Percentiles rank a stretch among this genome's conserved stretches.
These are phyloP conservation scores for Bipolaris zeicola DNA, from an alignment of 2,329 filamentous ascomycete genomes.

Conservation along the genomic window DNA sequence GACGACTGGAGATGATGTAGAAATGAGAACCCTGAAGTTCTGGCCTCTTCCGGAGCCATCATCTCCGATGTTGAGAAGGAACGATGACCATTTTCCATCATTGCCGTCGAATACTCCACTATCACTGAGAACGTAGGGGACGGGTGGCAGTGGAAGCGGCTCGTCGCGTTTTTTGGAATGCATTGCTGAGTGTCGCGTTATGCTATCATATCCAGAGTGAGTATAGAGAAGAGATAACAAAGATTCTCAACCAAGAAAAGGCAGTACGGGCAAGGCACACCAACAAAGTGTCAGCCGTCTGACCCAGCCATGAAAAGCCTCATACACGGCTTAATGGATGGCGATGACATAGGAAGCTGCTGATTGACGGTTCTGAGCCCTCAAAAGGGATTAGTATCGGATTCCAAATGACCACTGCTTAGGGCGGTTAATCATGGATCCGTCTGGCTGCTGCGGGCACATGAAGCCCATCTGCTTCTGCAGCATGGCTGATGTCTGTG, in stretches of 20 bases:
- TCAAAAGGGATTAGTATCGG: constrained; percentile 15
- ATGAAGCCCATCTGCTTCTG: constrained; percentile 21
- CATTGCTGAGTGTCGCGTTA: constrained; percentile 31
- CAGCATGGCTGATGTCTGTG: constrained; percentile 23
- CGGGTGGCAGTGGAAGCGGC: constrained; percentile 16
- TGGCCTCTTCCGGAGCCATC: constrained; percentile 39
- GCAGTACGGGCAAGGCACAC: constrained; percentile 19
- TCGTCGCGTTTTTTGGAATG: constrained; percentile 29
- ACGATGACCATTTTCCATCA: constrained; percentile 52
- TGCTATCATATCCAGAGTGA: constrained; percentile 6
- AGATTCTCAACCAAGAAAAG: constrained; percentile 17
- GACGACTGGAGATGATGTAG: constrained; percentile 36
- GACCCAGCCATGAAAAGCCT: constrained; percentile 25
- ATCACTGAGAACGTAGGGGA: constrained; percentile 22
- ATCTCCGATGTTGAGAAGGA: constrained; percentile 48
- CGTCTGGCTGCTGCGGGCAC: constrained; percentile 4
- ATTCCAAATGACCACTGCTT: constrained; percentile 16
- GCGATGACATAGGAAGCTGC: constrained; percentile 16
- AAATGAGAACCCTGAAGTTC: constrained; percentile 43
- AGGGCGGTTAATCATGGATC: constrained; percentile 18
- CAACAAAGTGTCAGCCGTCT: constrained; percentile 20
- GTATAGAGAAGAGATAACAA: constrained; percentile 18
- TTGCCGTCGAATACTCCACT: constrained; percentile 45
- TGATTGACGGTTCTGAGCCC: constrained; percentile 16
- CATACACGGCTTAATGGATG: constrained; percentile 18